These are phyloP conservation scores for Umbelopsis isabellina DNA, from an alignment of 192 early-diverging fungal genomes.

Conservation along the genomic window DNA sequence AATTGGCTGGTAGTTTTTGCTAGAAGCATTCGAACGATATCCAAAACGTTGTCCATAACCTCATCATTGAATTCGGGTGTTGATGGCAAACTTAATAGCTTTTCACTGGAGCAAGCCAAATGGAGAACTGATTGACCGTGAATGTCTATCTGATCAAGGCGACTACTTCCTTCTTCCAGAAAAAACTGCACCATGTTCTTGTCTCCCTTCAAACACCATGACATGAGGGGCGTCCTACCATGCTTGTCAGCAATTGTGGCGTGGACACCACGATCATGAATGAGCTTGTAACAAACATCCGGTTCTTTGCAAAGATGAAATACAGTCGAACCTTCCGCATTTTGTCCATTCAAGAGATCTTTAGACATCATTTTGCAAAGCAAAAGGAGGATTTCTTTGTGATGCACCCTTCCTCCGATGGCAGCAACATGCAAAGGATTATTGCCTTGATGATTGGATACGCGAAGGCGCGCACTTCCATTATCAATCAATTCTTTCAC, in stretches of 20 bases:
- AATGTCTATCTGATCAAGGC: slow-evolving; percentile 34
- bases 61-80: background rate
- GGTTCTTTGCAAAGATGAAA: slow-evolving; percentile 42
- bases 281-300: slow-evolving; percentile 23
- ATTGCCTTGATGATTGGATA: slow-evolving; percentile 43
- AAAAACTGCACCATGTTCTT: slow-evolving; percentile 32
- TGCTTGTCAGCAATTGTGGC: slow-evolving; percentile 34
- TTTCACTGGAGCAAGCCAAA: slow-evolving; percentile 21
- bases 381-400: slow-evolving; percentile 11
- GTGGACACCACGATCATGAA: slow-evolving; percentile 18
- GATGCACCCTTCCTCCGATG: slow-evolving; percentile 19
- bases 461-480: slow-evolving; percentile 30
- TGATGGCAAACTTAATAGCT: background rate
- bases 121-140: slow-evolving; percentile 42
- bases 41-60: background rate
- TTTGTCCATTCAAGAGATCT: slow-evolving; percentile 35
- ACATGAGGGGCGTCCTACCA: slow-evolving; percentile 39
- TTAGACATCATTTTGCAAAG: slow-evolving; percentile 27
- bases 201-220: slow-evolving; percentile 41
- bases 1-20: background rate
- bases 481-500: slow-evolving; percentile 1
- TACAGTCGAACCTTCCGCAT: slow-evolving; percentile 43
- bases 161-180: background rate
- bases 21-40: slow-evolving; percentile 7
- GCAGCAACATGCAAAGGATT: slow-evolving; percentile 39